These are phyloP conservation scores for Crithidia brevicula DNA, from an alignment of 208 protist species.

Conservation along the genomic window DNA sequence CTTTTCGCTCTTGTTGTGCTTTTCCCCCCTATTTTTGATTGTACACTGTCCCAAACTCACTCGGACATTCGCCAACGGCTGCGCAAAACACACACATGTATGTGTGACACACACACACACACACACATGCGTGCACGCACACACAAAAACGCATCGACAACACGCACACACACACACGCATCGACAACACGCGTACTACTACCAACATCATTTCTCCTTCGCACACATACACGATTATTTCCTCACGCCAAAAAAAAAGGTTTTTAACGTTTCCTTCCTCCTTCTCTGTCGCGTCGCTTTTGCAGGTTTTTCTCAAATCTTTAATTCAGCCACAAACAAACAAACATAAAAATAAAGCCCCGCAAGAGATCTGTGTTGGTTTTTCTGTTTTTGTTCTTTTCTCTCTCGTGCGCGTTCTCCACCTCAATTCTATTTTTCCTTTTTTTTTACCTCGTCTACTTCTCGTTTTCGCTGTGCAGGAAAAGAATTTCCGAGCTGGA, in stretches of 20 bases:
- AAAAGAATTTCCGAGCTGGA: neutral
- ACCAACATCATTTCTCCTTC: too few relatives aligned
- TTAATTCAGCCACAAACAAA: too few relatives aligned
- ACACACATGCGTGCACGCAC: conserved; percentile 4
- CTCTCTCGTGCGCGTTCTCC: too few relatives aligned
- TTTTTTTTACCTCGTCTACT: too few relatives aligned
- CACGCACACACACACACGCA: neutral
- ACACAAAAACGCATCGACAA: neutral
- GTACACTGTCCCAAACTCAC: neutral
- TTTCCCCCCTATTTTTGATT: neutral
- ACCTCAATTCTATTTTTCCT: neutral
- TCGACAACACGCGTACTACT: too few relatives aligned
- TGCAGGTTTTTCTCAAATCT: neutral
- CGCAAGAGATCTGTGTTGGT: too few relatives aligned
- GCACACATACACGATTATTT: too few relatives aligned
- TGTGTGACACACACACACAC: neutral
- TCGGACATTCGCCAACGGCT: neutral
- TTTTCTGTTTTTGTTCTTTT: too few relatives aligned
- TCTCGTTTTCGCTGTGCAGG: too few relatives aligned
- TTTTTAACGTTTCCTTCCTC: conserved; percentile 12
- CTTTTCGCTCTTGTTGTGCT: neutral
- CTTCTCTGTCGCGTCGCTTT: neutral
- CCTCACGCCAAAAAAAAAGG: too few relatives aligned
- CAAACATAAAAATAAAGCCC: neutral
- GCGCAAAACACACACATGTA: neutral